Percentiles rank a stretch among this genome's conserved stretches.
These are phyloP conservation scores for Rhodofomes roseus DNA, from an alignment of 1,284 basidiomycete genomes.

Conservation along the genomic window DNA sequence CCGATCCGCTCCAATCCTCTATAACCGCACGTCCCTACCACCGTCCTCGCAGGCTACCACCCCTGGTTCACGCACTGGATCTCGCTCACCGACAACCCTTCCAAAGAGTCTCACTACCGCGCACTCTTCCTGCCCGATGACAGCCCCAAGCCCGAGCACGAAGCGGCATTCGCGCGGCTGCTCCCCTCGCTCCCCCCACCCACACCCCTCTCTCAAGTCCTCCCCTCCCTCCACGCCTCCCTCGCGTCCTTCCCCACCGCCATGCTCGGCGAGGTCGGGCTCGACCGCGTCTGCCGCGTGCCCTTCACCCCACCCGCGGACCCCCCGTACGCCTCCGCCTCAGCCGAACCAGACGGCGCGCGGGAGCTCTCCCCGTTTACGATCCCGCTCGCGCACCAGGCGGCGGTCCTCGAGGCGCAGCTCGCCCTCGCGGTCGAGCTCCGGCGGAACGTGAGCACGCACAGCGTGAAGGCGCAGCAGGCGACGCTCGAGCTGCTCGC, in stretches of 20 bases:
- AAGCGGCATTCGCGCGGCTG: constrained; percentile 46
- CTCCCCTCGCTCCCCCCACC: constrained; percentile 63
- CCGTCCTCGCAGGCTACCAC: constrained; percentile 60
- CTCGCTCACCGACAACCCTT: constrained; percentile 34
- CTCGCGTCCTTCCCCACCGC: constrained; percentile 58
- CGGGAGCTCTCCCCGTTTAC: constrained; percentile 63
- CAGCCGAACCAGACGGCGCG: constrained; percentile 19
- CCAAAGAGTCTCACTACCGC: constrained; percentile 67
- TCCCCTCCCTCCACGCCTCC: constrained; percentile 51
- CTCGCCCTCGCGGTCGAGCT: constrained; percentile 73
- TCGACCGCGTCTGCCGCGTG: constrained; percentile 72
- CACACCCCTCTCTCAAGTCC: constrained; percentile 44
- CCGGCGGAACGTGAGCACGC: constrained; percentile 67
- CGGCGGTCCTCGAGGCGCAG: constrained; percentile 70
- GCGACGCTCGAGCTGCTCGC: constrained; percentile 60
- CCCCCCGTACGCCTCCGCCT: constrained; percentile 18
- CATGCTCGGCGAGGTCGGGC: constrained; percentile 81
- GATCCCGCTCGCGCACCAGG: constrained; percentile 71
- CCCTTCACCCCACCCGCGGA: constrained; percentile 45
- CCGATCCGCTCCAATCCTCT: neutral
- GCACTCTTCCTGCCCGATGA: constrained; percentile 44
- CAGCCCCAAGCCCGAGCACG: constrained; percentile 21
- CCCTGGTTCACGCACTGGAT: constrained; percentile 82
- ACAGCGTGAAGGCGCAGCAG: constrained; percentile 72
- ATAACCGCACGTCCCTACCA: neutral